Evolutionary conservation across 306 rosid species (phyloP).

Genomic region (Adenanthera pavonina): DNA sequence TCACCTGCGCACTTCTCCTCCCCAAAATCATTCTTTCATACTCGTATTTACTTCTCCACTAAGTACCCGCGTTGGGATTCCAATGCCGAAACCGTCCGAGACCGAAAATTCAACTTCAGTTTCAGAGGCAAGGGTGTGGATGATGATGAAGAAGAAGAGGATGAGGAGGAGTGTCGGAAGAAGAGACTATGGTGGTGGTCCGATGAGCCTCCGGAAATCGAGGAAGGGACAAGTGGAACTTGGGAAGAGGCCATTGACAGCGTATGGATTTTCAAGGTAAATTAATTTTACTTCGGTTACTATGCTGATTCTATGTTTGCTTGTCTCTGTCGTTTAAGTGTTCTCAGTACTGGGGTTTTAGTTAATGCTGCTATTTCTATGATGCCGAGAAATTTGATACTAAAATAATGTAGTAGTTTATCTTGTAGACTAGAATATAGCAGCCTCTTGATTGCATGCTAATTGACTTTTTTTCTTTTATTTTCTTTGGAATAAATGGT

Average conservation of each 20-base stretch:
- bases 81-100: constrained; percentile 66
- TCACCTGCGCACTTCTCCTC: constrained; percentile 19
- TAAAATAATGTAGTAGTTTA: constrained; percentile 1
- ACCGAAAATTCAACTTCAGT: constrained; percentile 56
- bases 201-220: constrained; percentile 52
- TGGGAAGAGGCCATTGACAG: constrained; percentile 62
- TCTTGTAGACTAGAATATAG: neutral
- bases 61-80: constrained; percentile 82
- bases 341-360: neutral
- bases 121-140: constrained; percentile 43
- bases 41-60: constrained; percentile 50
- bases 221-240: constrained; percentile 53
- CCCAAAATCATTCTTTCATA: constrained; percentile 31
- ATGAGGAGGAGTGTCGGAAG: constrained; percentile 45
- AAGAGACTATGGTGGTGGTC: constrained; percentile 94
- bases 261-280: constrained; percentile 85
- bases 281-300: neutral
- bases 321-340: neutral
- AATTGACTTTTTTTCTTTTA: neutral
- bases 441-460: neutral
- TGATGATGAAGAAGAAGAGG: constrained; percentile 31
- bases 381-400: constrained; percentile 16
- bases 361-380: constrained; percentile 7
- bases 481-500: neutral
- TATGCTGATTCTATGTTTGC: neutral